Evolutionary conservation across 2,329 filamentous ascomycete genomes (phyloP).

Genomic region (Helicocarpus griseus): DNA sequence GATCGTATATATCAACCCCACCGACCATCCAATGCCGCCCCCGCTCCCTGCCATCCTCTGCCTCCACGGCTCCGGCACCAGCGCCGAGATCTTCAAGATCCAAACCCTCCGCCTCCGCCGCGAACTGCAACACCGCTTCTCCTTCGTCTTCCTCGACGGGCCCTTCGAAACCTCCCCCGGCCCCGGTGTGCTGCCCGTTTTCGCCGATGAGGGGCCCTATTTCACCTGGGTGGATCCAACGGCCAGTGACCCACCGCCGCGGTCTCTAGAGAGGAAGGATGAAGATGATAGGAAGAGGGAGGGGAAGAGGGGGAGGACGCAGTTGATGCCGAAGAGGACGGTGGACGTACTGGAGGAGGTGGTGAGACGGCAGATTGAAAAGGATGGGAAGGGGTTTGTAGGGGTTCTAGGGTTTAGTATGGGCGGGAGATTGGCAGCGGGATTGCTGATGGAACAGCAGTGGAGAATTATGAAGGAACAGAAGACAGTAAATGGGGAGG

Average conservation of each 20-base stretch:
- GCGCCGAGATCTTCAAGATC: conserved; percentile 55
- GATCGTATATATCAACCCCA: too few species aligned
- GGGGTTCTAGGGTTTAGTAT: conserved; percentile 58
- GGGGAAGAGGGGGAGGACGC: not conserved
- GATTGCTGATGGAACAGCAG: conserved; percentile 39
- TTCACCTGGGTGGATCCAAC: conserved; percentile 42
- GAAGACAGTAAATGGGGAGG: not conserved
- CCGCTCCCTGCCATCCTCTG: conserved; percentile 60
- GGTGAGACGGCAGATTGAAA: conserved; percentile 18
- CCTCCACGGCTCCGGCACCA: conserved; percentile 68
- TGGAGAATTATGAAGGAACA: not conserved
- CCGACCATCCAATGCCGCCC: conserved; percentile 13
- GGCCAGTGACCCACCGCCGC: not conserved
- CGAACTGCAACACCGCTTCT: conserved; percentile 49
- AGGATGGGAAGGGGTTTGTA: conserved; percentile 47
- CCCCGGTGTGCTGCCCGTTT: conserved; percentile 55
- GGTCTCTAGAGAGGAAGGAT: not conserved
- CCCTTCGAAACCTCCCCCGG: conserved; percentile 51
- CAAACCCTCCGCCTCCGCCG: conserved; percentile 53
- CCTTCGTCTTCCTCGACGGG: conserved; percentile 62
- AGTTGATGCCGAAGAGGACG: conserved; percentile 40
- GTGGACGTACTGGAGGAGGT: conserved; percentile 33
- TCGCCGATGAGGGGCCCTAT: conserved; percentile 58
- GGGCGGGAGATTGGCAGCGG: conserved; percentile 52
- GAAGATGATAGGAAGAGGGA: not conserved